Percentiles rank a stretch among this genome's conserved stretches.
These are phyloP conservation scores for Melanogaster broomeanus DNA, from an alignment of 768 basidiomycete genomes.

Conservation along the genomic window DNA sequence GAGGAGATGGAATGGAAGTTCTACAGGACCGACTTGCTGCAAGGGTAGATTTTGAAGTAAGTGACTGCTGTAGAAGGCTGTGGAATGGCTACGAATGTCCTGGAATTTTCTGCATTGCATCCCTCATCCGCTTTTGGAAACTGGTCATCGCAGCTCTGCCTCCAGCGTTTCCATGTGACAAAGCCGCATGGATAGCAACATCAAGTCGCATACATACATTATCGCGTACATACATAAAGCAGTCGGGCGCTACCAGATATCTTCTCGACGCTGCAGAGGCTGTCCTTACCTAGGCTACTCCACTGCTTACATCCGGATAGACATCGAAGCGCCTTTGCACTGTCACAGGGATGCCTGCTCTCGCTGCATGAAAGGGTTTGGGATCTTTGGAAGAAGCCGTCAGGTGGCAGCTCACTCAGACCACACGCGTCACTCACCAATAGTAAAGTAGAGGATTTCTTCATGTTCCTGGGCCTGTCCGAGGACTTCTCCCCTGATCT, in stretches of 20 bases:
- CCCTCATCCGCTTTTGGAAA: constrained; percentile 19
- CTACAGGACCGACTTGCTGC: constrained; percentile 15
- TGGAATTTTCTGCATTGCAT: constrained; percentile 23
- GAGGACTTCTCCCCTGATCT: constrained; percentile 68
- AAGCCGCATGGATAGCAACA: too few relatives aligned
- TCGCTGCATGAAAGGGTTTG: constrained; percentile 59
- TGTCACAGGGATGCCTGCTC: constrained; percentile 90
- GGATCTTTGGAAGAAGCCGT: constrained; percentile 54
- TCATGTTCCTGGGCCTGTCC: constrained; percentile 76
- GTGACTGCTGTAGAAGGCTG: constrained; percentile 30
- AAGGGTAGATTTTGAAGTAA: constrained; percentile 18
- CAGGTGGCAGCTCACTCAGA: not conserved
- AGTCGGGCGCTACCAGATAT: too few relatives aligned
- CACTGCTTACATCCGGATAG: constrained; percentile 69
- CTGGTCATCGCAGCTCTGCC: not conserved
- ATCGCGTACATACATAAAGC: too few relatives aligned
- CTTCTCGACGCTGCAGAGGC: not conserved
- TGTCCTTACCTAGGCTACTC: not conserved
- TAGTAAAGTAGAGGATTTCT: constrained; percentile 74
- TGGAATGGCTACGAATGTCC: constrained; percentile 42
- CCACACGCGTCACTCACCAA: constrained; percentile 57
- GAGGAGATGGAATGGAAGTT: constrained; percentile 7
- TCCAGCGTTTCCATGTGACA: not conserved
- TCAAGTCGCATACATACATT: too few relatives aligned
- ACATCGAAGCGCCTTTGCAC: constrained; percentile 91